Base-by-base conservation (phyloP, 192 early-diverging fungal genomes). In the Dispira simplex region DNA sequence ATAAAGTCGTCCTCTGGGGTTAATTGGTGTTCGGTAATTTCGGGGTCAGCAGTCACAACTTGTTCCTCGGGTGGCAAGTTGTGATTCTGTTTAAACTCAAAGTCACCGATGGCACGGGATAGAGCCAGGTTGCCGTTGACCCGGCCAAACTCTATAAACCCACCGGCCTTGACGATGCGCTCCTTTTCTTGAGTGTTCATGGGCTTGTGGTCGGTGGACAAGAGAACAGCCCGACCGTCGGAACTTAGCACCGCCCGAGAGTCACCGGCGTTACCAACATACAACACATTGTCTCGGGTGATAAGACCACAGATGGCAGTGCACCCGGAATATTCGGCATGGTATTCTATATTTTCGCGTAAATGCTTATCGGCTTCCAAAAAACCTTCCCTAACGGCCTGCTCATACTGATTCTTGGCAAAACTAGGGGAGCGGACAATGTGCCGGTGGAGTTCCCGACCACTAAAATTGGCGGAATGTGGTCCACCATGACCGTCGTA, bases 111-210 rank as follows among this genome's bases (percentile, higher is more conserved):
- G 1, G 97, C 97, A 49, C 97, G 86, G 54, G 94, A 97, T 21
- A 99, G 79, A 27, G 97, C 97, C 46, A 99, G 77, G 71, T 95
- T 97, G 83, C 96, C 97, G 75, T 99, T 99, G 49, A 99, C 97
- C 63, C 97, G 85, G 1, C 93, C 93, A 80, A 89, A 97, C 72
- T 99, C 95, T 26, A 99, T 94, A 79, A 95, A 99, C 10, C 95
- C 95, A 60, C 97, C 97, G 44, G 89, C 95, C 5, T 79, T 80
- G 48, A 74, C 75, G 68, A 99, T 99, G 66, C 97, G 86, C 54
- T 81, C 68, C 21, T 81, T 79, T 76, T 99, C 97, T 43, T 70
- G 79, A 74, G 80, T 81, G 72, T 93, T 89, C 13, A 80, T 83
- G 26, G 97, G 97, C 76, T 99, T 99, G 71, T 99, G 97, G 73